Evolutionary conservation across 306 rosid species (phyloP), one percentile per base, ranked within the genome.

Genomic region (Gillenia trifoliata): DNA sequence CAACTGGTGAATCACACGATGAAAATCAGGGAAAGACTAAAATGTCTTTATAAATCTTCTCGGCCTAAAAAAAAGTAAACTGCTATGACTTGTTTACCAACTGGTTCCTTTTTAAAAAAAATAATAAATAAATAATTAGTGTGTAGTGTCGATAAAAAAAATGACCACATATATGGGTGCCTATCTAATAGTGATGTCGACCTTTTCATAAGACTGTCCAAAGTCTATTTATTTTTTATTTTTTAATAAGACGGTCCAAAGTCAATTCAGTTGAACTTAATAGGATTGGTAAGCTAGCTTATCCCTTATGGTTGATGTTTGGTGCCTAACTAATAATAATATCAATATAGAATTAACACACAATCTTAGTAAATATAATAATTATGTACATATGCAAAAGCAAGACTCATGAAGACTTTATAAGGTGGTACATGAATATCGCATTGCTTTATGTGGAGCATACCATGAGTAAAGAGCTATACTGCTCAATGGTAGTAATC

Each of bases 351-450:
- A 70, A 70, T 52, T 31, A 20, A 31, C 25, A 30, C 74, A 70
- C 11, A 50, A 50, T n/a, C n/a, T 8, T 41, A 52, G 20, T 66
- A 61, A 40, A 55, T 8, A 11, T 30, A 56, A 31, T 61, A 5
- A 72, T 50, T 40, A 74, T 29, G 50, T 20, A 34, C 40, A 67
- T n/a, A 59, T 34, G 55, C 66, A 64, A 66, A 63, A 29, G 28
- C 16, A 47, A 57, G 54, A 36, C 10, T 54, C 26, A 36, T 72
- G 66, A 72, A 25, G 66, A 57, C 75, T 38, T 34, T 65, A 57
- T 38, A 57, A 57, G 75, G 55, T 23, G 56, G 65, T 55, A 17
- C 43, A 31, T 60, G 52, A 45, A 45, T 30, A n/a, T 71, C 16
- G 25, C 5, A 31, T 23, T 72, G 43, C 57, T 60, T 59, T 72